Evolutionary conservation across 139 green algal species (phyloP).

Genomic region (Chlamydomonas urium): DNA sequence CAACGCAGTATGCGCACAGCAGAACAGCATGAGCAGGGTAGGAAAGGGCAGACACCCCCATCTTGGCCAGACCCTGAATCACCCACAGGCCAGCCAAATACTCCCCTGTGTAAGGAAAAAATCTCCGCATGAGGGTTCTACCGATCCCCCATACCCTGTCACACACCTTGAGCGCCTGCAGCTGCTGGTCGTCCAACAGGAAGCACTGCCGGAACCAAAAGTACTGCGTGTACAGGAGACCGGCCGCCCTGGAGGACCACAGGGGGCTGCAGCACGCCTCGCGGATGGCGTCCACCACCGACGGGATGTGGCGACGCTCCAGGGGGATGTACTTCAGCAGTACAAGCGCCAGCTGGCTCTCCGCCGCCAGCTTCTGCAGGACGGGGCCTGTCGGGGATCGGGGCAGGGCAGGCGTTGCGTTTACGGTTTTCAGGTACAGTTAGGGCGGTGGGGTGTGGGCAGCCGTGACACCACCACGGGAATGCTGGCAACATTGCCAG

Average conservation of each 20-base stretch:
- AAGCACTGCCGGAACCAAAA: constrained; percentile 81
- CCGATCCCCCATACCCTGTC: too few relatives aligned
- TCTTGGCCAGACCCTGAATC: too few relatives aligned
- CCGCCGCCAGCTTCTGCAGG: constrained; percentile 60
- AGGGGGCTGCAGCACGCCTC: not conserved
- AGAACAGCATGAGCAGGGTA: too few relatives aligned
- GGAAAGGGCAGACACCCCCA: too few relatives aligned
- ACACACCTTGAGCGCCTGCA: constrained; percentile 20
- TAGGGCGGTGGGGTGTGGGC: too few relatives aligned
- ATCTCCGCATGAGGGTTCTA: too few relatives aligned
- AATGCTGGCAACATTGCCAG: too few relatives aligned
- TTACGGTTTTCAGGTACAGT: too few relatives aligned
- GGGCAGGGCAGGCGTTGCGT: not conserved
- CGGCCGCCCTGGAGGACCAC: constrained; percentile 46
- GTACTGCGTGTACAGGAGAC: constrained; percentile 63
- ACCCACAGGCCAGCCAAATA: too few relatives aligned
- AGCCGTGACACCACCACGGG: too few relatives aligned
- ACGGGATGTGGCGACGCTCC: constrained; percentile 7
- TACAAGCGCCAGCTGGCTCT: constrained; percentile 46
- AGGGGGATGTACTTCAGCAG: constrained; percentile 66
- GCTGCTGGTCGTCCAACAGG: constrained; percentile 43
- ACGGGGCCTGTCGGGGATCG: constrained; percentile 35
- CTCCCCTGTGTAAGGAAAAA: too few relatives aligned
- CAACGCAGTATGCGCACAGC: too few relatives aligned
- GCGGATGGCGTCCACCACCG: constrained; percentile 2